These are phyloP conservation scores for Diatrype stigma DNA, from an alignment of 2,329 filamentous ascomycete species.

Conservation along the genomic window DNA sequence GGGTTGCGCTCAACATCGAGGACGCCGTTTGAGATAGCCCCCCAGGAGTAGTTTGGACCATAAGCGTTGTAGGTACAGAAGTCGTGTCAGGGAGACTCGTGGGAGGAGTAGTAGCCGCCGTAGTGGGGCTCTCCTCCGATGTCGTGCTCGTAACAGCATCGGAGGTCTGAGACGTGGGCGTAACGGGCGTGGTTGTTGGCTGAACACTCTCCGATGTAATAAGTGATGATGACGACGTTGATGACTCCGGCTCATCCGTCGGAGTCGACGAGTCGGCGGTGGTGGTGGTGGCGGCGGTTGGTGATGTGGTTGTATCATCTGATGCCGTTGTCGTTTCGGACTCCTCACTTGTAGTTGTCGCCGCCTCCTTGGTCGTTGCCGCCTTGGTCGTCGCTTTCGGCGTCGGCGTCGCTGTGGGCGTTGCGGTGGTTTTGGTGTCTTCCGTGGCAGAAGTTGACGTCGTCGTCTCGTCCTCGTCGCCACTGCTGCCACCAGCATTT, in stretches of 20 bases:
- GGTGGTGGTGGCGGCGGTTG: background rate
- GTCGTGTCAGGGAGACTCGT: constrained; percentile 6
- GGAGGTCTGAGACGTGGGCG: background rate
- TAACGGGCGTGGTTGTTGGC: background rate
- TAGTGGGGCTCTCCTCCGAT: background rate
- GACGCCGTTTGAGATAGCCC: background rate
- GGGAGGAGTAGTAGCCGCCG: background rate
- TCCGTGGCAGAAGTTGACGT: background rate
- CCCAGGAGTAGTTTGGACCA: constrained; percentile 1
- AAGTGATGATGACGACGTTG: too few relatives aligned
- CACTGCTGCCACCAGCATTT: constrained; percentile 2
- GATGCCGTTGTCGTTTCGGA: background rate
- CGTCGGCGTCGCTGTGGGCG: too few relatives aligned
- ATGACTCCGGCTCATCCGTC: constrained; percentile 1
- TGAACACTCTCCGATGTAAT: constrained; percentile 4
- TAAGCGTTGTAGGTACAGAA: constrained; percentile 2
- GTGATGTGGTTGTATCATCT: background rate
- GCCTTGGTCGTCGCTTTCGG: constrained; percentile 8
- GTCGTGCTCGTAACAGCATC: background rate
- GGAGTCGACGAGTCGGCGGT: background rate
- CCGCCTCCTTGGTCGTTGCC: constrained; percentile 5
- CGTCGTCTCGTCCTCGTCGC: constrained; percentile 4
- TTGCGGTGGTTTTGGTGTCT: background rate
- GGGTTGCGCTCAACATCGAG: background rate
- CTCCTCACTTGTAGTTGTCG: constrained; percentile 5